phyloP scores from a whole-genome alignment of 2,329 filamentous ascomycete genomes.

The Aureobasidium sp. region DNA sequence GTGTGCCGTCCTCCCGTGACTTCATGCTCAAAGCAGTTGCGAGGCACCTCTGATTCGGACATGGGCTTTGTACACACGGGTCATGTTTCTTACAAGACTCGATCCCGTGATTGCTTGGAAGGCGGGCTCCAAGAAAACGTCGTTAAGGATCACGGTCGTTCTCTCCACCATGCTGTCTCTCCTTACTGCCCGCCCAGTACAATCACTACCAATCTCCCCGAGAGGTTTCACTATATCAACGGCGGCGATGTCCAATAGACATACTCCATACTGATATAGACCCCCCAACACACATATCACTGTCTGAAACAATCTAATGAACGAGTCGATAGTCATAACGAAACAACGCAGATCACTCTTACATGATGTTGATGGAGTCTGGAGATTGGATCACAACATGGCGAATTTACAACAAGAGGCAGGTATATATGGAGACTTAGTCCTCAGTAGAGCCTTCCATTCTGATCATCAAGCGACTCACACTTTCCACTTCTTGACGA shows the following conservation, averaged over 20 bases:
- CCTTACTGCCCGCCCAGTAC: neutral
- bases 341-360: neutral
- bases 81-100: neutral
- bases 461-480: conserved; percentile 3
- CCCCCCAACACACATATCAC: neutral
- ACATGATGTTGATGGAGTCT: neutral
- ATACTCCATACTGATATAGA: neutral
- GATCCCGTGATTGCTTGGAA: neutral
- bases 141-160: neutral
- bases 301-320: conserved; percentile 1
- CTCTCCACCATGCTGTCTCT: neutral
- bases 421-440: neutral
- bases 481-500: neutral
- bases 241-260: neutral
- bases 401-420: neutral
- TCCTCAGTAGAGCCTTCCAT: neutral
- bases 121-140: neutral
- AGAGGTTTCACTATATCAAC: neutral
- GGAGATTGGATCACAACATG: conserved; percentile 8
- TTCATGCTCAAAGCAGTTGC: no score
- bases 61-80: neutral
- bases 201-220: neutral
- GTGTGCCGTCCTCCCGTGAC: neutral
- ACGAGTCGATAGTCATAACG: conserved; percentile 10
- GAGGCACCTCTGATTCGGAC: neutral